Evolutionary conservation across 495 filamentous ascomycete genomes (phyloP).

Genomic region (Aspergillus leporis): DNA sequence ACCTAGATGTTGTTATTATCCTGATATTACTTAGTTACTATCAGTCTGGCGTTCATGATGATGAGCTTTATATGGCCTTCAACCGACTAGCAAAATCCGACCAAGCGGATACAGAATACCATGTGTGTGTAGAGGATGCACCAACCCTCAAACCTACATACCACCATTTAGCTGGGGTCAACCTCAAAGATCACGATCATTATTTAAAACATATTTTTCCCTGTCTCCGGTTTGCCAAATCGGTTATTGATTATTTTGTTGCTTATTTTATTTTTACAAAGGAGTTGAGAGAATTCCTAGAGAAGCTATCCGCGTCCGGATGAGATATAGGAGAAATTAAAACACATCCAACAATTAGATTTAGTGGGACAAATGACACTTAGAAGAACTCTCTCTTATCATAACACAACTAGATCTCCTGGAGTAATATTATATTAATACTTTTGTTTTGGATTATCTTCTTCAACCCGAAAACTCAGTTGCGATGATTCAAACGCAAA

Average conservation of each 20-base stretch:
- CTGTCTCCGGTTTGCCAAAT: conserved; percentile 50
- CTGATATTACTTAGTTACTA: conserved; percentile 71
- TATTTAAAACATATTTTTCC: conserved; percentile 51
- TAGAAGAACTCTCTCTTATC: conserved; percentile 53
- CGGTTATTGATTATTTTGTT: conserved; percentile 63
- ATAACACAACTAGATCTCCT: conserved; percentile 57
- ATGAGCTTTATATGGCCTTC: conserved; percentile 53
- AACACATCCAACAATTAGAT: conserved; percentile 57
- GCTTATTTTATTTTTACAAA: conserved; percentile 62
- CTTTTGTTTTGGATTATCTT: conserved; percentile 59
- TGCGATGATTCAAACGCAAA: too few species aligned
- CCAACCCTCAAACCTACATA: conserved; percentile 38
- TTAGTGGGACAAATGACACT: conserved; percentile 75
- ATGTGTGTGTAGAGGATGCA: conserved; percentile 48
- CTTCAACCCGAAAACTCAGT: conserved; percentile 56
- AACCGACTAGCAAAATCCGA: conserved; percentile 53
- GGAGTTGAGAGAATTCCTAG: conserved; percentile 62
- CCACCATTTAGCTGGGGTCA: conserved; percentile 54
- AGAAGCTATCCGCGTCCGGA: conserved; percentile 67
- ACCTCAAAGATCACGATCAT: conserved; percentile 53
- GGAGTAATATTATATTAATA: conserved; percentile 62
- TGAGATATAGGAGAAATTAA: conserved; percentile 63
- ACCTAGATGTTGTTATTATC: conserved; percentile 68
- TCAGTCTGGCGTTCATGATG: conserved; percentile 58
- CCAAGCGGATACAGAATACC: conserved; percentile 56